Conservation (phyloP, 192 early-diverging fungal species). For the Kappamyces sp. region DNA sequence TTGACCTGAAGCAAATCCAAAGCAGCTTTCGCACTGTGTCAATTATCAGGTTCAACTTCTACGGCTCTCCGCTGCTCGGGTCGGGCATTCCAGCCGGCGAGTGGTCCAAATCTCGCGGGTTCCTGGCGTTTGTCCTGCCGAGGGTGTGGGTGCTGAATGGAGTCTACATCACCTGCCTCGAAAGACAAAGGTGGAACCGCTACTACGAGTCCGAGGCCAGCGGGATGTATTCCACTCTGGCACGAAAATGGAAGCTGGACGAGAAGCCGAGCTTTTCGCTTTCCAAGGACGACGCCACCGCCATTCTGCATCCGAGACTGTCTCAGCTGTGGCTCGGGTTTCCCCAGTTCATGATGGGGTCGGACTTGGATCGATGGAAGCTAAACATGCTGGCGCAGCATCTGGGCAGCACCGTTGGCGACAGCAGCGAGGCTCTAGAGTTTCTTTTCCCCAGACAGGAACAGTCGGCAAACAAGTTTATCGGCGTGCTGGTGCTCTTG, state of each 20-base stretch:
- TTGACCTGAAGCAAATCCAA: slow-evolving; percentile 27
- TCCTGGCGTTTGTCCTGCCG: slow-evolving; percentile 28
- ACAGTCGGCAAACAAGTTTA: background rate
- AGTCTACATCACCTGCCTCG: slow-evolving; percentile 22
- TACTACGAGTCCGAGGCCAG: background rate
- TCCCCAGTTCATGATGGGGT: too few species aligned
- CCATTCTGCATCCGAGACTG: too few species aligned
- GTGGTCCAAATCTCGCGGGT: slow-evolving; percentile 24
- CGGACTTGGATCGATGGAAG: too few species aligned
- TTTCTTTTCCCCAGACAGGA: too few species aligned
- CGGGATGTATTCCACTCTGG: slow-evolving; percentile 8
- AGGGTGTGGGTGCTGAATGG: slow-evolving; percentile 39
- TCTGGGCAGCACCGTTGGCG: too few species aligned
- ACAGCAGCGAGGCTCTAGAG: too few species aligned
- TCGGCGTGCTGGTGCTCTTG: background rate
- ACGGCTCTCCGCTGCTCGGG: slow-evolving; percentile 21
- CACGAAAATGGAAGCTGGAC: slow-evolving; percentile 13
- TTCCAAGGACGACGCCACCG: too few species aligned
- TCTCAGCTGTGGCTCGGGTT: too few species aligned
- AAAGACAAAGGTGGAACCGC: slow-evolving; percentile 28
- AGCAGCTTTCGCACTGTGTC: slow-evolving; percentile 19
- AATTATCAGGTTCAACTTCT: slow-evolving; percentile 24
- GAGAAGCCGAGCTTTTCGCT: background rate
- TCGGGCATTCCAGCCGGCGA: slow-evolving; percentile 15
- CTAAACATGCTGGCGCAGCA: too few species aligned